Evolutionary conservation across 352 stramenopile genomes (phyloP).

Genomic region (Pythium rishiriense): DNA sequence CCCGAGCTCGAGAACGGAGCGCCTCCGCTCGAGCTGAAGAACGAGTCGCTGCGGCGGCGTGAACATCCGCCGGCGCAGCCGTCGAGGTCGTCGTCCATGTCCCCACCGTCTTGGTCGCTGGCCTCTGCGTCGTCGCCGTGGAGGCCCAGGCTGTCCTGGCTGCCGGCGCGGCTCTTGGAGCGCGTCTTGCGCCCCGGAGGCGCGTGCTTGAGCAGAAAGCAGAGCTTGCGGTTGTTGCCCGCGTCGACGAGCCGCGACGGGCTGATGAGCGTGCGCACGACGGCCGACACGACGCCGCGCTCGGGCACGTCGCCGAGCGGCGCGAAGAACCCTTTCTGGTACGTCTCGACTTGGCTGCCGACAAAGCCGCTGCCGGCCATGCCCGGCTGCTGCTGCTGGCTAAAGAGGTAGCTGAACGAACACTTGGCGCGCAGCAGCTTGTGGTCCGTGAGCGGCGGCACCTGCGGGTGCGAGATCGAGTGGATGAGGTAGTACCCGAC

Average conservation of each 20-base stretch:
- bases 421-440: slow-evolving; percentile 22
- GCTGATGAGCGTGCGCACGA: slow-evolving; percentile 9
- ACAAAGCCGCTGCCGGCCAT: neutral
- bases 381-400: slow-evolving; percentile 7
- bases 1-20: slow-evolving; percentile 3
- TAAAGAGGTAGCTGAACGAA: slow-evolving; percentile 24
- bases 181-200: neutral
- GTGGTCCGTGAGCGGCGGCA: slow-evolving; percentile 17
- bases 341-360: slow-evolving; percentile 22
- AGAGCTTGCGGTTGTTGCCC: slow-evolving; percentile 20
- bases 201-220: slow-evolving; percentile 20
- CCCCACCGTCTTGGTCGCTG: neutral
- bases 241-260: slow-evolving; percentile 13
- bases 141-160: neutral
- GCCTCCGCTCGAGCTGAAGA: slow-evolving; percentile 14
- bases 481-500: slow-evolving; percentile 31
- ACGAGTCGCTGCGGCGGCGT: slow-evolving; percentile 14
- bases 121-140: neutral
- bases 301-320: slow-evolving; percentile 23
- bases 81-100: neutral
- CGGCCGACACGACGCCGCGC: slow-evolving; percentile 13
- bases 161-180: neutral
- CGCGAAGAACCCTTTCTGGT: slow-evolving; percentile 26
- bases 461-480: slow-evolving; percentile 20
- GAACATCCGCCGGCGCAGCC: slow-evolving; percentile 19